Conservation (phyloP, 2,329 filamentous ascomycete species). For the Apiospora hydei region DNA sequence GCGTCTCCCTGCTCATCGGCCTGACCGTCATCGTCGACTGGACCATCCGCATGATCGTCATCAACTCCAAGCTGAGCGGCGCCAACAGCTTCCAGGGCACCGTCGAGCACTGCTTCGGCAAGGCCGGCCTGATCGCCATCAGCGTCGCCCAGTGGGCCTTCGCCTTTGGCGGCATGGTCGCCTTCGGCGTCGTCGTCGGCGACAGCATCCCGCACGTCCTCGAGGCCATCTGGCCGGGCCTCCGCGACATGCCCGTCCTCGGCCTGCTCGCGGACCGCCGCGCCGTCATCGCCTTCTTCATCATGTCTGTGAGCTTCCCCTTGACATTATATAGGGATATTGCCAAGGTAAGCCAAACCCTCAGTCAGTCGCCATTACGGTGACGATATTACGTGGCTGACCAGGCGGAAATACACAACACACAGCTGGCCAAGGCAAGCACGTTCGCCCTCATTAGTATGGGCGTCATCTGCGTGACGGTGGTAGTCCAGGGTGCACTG, state of each 20-base stretch:
- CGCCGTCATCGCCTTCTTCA: conserved; percentile 87
- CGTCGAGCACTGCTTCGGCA: conserved; percentile 94
- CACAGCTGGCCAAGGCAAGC: conserved; percentile 91
- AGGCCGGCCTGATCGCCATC: conserved; percentile 86
- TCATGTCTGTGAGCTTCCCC: conserved; percentile 86
- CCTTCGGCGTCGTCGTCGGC: conserved; percentile 96
- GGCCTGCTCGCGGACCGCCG: conserved; percentile 83
- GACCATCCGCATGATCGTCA: conserved; percentile 96
- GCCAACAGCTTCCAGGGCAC: conserved; percentile 95
- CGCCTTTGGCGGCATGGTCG: conserved; percentile 98
- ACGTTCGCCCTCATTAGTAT: conserved; percentile 93
- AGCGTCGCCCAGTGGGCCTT: conserved; percentile 94
- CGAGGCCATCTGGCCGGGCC: conserved; percentile 78
- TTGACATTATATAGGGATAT: conserved; percentile 95
- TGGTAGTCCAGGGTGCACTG: conserved; percentile 81
- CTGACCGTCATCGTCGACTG: conserved; percentile 91
- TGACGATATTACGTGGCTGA: neutral
- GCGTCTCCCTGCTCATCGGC: conserved; percentile 76
- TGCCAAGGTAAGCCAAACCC: conserved; percentile 73
- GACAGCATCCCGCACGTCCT: conserved; percentile 95
- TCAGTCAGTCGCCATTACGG: neutral
- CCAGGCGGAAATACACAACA: neutral
- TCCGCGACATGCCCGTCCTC: conserved; percentile 76
- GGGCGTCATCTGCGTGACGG: conserved; percentile 85
- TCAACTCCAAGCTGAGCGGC: conserved; percentile 96